Evolutionary conservation across 352 stramenopile species (phyloP), one percentile per base, ranked within the genome.

Genomic region (Phytopythium delawarense): DNA sequence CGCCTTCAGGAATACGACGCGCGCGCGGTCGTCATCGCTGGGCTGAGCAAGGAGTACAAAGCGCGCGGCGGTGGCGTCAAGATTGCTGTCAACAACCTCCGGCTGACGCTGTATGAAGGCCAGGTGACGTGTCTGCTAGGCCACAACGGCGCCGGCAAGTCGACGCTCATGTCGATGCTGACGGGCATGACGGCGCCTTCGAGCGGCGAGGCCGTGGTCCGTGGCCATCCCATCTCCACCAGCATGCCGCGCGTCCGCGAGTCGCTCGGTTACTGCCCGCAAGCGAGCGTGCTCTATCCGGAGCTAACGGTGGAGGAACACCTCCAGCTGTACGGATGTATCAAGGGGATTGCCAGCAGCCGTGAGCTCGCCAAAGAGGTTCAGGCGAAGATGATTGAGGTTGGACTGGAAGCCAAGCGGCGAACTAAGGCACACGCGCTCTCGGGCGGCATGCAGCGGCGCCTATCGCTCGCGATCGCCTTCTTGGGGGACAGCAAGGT

Each of bases 281-380:
- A 99, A 60, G 93, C 99, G 72, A 97, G 98, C 70, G 96, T 98
- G 35, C 65, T 99, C 0, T 99, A 98, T 65, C 87, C 88, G 5
- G 72, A 96, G 49, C 78, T 99, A 28, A 99, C 96, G 0, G 97
- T 99, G 23, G 69, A 90, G 23, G 97, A 99, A 70, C 97, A 99
- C 62, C 72, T 99, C 23, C 52, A 70, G 42, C 98, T 99, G 62
- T 99, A 98, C 64, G 88, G 79, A 0, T 67, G 75, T 21, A 74
- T 99, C 2, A 99, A 99, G 66, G 93, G 94, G 8, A 54, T 96
- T 23, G 37, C 40, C 0, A 50, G 63, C 28, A 25, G 21, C 5
- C 61, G 12, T 9, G 53, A 62, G 0, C 54, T 78, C 9, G n/a
- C 25, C 3, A 39, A 54, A 2, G 72, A 76, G 28, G 64, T 89